A percentile compares a stretch with the other conserved stretches of the same genome.
These are phyloP conservation scores for Thelonectria discophora DNA, from an alignment of 2,329 filamentous ascomycete genomes.

Conservation along the genomic window DNA sequence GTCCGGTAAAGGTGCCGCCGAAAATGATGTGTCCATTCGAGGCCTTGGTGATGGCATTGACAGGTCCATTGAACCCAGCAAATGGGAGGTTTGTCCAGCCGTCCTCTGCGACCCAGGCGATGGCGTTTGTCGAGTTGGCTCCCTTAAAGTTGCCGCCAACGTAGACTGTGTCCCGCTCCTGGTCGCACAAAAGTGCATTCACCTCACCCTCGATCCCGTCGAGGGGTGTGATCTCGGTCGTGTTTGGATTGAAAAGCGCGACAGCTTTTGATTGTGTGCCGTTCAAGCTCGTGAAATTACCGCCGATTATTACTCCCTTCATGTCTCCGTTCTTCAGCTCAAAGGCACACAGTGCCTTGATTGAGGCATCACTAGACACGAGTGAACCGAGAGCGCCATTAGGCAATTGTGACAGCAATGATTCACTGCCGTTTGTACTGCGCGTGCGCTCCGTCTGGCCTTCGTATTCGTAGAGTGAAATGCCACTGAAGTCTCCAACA, in stretches of 20 bases:
- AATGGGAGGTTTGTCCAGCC: constrained; percentile 87
- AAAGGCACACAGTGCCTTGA: constrained; percentile 88
- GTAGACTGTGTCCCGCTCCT: constrained; percentile 80
- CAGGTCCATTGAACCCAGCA: constrained; percentile 92
- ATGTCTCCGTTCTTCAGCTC: constrained; percentile 70
- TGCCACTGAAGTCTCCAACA: constrained; percentile 87
- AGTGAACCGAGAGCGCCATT: constrained; percentile 84
- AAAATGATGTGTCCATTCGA: constrained; percentile 89
- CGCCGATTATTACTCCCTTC: constrained; percentile 83
- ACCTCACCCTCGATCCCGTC: constrained; percentile 86
- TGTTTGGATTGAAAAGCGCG: constrained; percentile 81
- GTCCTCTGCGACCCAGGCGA: constrained; percentile 75
- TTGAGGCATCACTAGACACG: constrained; percentile 81
- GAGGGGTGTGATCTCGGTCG: constrained; percentile 75
- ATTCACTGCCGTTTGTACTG: constrained; percentile 79
- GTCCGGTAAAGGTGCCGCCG: constrained; percentile 86
- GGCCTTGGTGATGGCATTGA: constrained; percentile 83
- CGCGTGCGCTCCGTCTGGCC: constrained; percentile 77
- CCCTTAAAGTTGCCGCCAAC: constrained; percentile 87
- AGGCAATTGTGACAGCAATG: constrained; percentile 82
- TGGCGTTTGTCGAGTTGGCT: constrained; percentile 86
- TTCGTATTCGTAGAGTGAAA: constrained; percentile 87
- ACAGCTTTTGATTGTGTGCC: constrained; percentile 79
- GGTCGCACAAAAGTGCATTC: constrained; percentile 83
- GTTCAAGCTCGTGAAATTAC: constrained; percentile 93